Evolutionary conservation across 768 basidiomycete species (phyloP), one percentile per base, ranked within the genome.

Genomic region (Plicaturopsis crispa): DNA sequence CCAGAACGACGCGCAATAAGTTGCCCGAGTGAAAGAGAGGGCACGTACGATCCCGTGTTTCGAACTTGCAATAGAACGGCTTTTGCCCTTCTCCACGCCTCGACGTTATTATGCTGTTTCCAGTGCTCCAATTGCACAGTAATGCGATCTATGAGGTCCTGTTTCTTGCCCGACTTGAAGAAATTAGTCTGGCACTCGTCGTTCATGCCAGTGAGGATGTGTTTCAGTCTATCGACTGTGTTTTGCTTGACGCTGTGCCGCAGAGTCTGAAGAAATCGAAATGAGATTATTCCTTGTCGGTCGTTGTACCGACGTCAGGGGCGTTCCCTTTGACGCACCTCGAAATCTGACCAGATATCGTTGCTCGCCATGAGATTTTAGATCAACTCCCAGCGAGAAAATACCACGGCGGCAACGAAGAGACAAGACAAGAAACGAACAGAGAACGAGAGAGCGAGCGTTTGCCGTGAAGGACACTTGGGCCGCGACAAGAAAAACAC

Each of bases 191-290:
- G 62, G 52, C 86, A 88, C 56, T 87, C 80, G 24, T 85, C 84
- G 63, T 87, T 88, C 48, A 90, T 68, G 18, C 80, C 81, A 26
- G 67, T 58, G 41, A 91, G 66, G 48, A 91, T 85, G 54, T 83
- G 80, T 59, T 91, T 90, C 46, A 91, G 75, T 60, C 69, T 78
- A 59, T 89, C 87, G 46, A 91, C 89, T 5, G 86, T 91, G 61
- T 89, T 84, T 56, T 68, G 69, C 61, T 73, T 77, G 55, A 91
- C 68, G 43, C 62, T 72, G 63, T 82, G 76, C 50, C 81, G 78
- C 51, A 85, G 24, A 17, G 33, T 24, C 12, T 26, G 28, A 36
- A 31, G 23, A 31, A 35, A 42, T 28, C 24, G 21, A 37, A 39
- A 32, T 24, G 30, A 26, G 28, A 14, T n/a, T n/a, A n/a, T n/a